Conservation (phyloP, 2,329 filamentous ascomycete species). For the Fusarium neocosmosporiellum region DNA sequence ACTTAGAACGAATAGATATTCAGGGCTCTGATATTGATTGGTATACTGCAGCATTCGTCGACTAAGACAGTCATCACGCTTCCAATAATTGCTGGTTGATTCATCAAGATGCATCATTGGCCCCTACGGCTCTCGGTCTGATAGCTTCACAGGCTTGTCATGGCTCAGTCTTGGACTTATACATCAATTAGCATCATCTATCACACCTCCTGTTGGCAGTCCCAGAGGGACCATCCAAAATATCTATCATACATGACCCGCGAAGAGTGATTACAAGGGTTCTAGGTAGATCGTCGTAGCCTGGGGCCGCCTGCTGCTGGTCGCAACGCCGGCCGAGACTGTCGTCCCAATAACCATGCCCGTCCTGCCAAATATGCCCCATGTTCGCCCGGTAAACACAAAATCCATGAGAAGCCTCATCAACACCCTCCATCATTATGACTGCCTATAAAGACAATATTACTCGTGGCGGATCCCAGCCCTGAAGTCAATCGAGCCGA, state of each 20-base stretch:
- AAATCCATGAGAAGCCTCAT: constrained; percentile 44
- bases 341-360: constrained; percentile 45
- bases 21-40: neutral
- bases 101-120: neutral
- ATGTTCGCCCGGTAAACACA: constrained; percentile 45
- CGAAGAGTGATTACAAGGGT: constrained; percentile 48
- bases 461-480: constrained; percentile 30
- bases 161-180: neutral
- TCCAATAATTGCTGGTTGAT: neutral
- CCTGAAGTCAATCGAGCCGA: constrained; percentile 24
- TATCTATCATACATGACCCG: constrained; percentile 45
- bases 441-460: constrained; percentile 44
- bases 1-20: too few relatives aligned
- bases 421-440: constrained; percentile 47
- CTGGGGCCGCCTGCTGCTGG: constrained; percentile 34
- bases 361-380: constrained; percentile 44
- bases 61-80: neutral
- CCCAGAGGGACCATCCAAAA: constrained; percentile 24
- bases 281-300: constrained; percentile 46
- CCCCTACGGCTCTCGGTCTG: neutral
- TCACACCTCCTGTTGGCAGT: constrained; percentile 14
- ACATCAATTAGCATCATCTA: constrained; percentile 37
- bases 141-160: neutral
- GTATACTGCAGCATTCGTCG: neutral
- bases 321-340: constrained; percentile 39